Evolutionary conservation across 2,329 filamentous ascomycete species (phyloP).

Genomic region (Eutypella sp.): DNA sequence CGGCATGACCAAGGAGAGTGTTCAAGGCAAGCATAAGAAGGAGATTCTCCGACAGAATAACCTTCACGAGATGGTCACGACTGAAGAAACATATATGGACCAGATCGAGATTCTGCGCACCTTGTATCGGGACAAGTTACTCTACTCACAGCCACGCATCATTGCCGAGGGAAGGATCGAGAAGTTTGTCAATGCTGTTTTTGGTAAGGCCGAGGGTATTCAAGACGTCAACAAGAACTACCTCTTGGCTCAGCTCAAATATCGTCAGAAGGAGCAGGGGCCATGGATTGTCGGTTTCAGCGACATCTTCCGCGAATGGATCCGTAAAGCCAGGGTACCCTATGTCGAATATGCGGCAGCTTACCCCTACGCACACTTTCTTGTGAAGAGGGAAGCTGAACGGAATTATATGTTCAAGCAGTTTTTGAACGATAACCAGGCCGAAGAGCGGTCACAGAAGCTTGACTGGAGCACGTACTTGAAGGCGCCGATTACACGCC

Average conservation of each 20-base stretch:
- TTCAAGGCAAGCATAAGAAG: conserved; percentile 70
- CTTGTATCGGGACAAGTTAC: conserved; percentile 79
- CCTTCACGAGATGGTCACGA: conserved; percentile 89
- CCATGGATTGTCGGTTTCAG: conserved; percentile 93
- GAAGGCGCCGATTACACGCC: conserved; percentile 85
- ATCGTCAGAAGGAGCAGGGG: conserved; percentile 92
- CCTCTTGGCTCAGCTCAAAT: conserved; percentile 88
- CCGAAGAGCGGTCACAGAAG: conserved; percentile 73
- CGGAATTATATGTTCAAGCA: conserved; percentile 80
- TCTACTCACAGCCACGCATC: conserved; percentile 68
- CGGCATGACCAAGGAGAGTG: conserved; percentile 70
- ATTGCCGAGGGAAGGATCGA: conserved; percentile 73
- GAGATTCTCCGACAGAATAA: conserved; percentile 92
- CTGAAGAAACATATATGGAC: conserved; percentile 86
- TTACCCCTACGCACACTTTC: conserved; percentile 77
- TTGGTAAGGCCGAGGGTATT: conserved; percentile 84
- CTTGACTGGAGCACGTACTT: conserved; percentile 93
- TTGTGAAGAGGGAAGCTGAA: conserved; percentile 78
- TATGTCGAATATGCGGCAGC: conserved; percentile 90
- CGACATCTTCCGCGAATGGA: conserved; percentile 97
- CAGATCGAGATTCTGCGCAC: conserved; percentile 80
- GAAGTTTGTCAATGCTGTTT: conserved; percentile 79
- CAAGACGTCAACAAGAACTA: conserved; percentile 90
- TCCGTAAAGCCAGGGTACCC: conserved; percentile 80
- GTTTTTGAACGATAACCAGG: conserved; percentile 76